Base-by-base conservation (phyloP, 192 early-diverging fungal species). In the Endogone sp. region DNA sequence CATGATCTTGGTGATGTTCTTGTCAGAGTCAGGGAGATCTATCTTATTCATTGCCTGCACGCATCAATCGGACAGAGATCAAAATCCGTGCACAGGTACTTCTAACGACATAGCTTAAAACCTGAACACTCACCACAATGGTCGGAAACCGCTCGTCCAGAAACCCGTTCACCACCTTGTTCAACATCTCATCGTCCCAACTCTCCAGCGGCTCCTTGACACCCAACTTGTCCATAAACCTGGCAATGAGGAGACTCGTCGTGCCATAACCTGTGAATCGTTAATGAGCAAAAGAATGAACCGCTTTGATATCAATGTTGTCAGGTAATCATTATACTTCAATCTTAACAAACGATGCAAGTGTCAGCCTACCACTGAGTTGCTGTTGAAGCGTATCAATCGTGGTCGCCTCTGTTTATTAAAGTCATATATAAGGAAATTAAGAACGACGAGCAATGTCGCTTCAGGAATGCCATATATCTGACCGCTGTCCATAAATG, bases 1-100 rank as follows among this genome's bases (percentile, higher is more conserved):
- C 71, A 87, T 80, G 29, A 94, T 93, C 29, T 86, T 80, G 24
- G 89, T 85, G 62, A 94, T 92, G 72, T 94, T 93, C 72, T 90
- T 91, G 73, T 91, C 92, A 2, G 90, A 78, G 56, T 94, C 93
- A 2, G 93, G 86, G 69, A 92, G 82, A 67, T 94, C 93, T 49
- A 94, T 93, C 65, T 94, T 94, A 81, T 94, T 94, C 29, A 94
- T 77, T 3, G 92, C 90, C 37, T 49, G 1, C n/a, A n/a, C n/a
- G n/a, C n/a, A n/a, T n/a, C n/a, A n/a, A n/a, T n/a, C n/a, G n/a
- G n/a, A n/a, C 83, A n/a, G n/a, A n/a, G n/a, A n/a, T n/a, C n/a
- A n/a, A n/a, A n/a, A n/a, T n/a, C n/a, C n/a, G n/a, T n/a, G n/a
- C n/a, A n/a, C n/a, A n/a, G n/a, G n/a, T n/a, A n/a, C n/a, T n/a